Conservation (phyloP, 2,329 filamentous ascomycete genomes). For the Fusarium subglutinans region DNA sequence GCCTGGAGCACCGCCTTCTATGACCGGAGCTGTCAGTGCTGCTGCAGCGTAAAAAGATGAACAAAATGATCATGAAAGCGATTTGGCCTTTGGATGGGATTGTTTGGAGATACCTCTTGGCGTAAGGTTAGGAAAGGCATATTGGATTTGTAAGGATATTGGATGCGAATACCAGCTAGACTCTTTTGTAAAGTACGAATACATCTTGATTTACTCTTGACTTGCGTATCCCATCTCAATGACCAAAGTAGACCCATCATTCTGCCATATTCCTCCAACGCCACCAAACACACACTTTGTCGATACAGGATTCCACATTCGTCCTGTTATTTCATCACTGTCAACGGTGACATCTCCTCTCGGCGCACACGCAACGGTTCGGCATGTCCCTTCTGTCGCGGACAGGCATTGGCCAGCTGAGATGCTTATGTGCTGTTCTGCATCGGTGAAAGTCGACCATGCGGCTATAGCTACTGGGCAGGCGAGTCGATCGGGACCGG, state of each 20-base stretch:
- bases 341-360: not conserved
- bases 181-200: conserved; percentile 1
- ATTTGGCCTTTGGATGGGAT: conserved; percentile 7
- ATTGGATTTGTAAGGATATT: not conserved
- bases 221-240: conserved; percentile 26
- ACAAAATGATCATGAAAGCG: conserved; percentile 34
- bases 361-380: conserved; percentile 33
- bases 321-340: conserved; percentile 17
- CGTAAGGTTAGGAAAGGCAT: conserved; percentile 9
- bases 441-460: conserved; percentile 17
- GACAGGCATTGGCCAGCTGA: conserved; percentile 21
- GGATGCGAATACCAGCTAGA: not conserved
- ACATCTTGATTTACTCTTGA: not conserved
- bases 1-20: not conserved
- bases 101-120: conserved; percentile 30
- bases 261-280: conserved; percentile 34
- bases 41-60: conserved; percentile 27
- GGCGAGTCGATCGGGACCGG: conserved; percentile 27
- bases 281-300: conserved; percentile 36
- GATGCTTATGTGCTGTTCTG: conserved; percentile 7
- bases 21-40: conserved; percentile 18
- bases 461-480: conserved; percentile 31
- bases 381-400: conserved; percentile 1
- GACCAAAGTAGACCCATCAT: conserved; percentile 17
- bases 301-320: conserved; percentile 39